phyloP scores from a whole-genome alignment of 2,329 filamentous ascomycete species.

The Domatiomyces catenatus region DNA sequence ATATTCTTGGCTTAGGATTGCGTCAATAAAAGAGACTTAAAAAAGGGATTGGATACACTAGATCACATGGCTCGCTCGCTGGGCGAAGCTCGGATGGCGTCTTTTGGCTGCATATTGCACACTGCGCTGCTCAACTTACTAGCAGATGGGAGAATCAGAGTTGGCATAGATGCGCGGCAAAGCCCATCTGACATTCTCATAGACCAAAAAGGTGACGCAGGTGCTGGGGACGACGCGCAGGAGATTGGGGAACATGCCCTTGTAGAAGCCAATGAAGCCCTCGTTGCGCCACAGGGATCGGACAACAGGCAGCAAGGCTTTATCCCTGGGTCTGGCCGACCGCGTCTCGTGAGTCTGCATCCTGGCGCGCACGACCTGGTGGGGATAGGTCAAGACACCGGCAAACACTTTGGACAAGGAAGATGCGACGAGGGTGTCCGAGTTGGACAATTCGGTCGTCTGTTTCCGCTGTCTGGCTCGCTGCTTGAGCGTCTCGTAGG shows the following conservation, averaged over 20 bases:
- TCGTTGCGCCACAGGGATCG: constrained; percentile 63
- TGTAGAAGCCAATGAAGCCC: constrained; percentile 73
- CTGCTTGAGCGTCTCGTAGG: constrained; percentile 62
- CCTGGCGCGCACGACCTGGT: constrained; percentile 77
- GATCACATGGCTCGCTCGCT: not conserved
- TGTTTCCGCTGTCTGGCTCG: constrained; percentile 10
- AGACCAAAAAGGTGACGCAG: constrained; percentile 91
- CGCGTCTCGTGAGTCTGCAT: constrained; percentile 64
- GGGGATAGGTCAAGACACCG: constrained; percentile 81
- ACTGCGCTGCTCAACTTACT: not conserved
- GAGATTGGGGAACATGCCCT: constrained; percentile 77
- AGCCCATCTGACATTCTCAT: constrained; percentile 69
- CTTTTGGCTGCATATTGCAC: not conserved
- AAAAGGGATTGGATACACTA: not conserved
- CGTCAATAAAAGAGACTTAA: not conserved
- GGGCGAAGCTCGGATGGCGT: not conserved
- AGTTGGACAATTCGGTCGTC: constrained; percentile 41
- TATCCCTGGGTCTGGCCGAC: constrained; percentile 43
- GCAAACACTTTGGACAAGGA: constrained; percentile 74
- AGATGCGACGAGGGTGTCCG: constrained; percentile 67
- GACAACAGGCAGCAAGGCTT: constrained; percentile 21
- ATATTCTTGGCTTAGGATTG: no score
- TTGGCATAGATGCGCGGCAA: constrained; percentile 12
- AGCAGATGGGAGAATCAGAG: not conserved
- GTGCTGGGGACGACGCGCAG: constrained; percentile 83